Evolutionary conservation across 805 yeast species (phyloP), one percentile per base, ranked within the genome.

Genomic region (Blastobotrys attinorum): DNA sequence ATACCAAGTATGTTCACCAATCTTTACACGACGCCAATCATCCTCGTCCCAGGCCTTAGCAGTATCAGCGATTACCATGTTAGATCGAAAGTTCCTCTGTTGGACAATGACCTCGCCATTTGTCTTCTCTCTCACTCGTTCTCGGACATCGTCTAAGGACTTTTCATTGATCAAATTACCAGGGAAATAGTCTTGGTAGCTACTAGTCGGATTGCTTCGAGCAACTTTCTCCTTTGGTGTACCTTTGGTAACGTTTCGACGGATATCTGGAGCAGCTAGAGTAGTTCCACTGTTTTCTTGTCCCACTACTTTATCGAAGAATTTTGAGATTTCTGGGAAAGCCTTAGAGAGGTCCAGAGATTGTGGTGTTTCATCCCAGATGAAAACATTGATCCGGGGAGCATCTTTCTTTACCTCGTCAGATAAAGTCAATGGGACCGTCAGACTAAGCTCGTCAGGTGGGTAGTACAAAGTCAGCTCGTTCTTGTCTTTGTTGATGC

Each of bases 21-120:
- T 47, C 17, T 33, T 20, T 20, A 62, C 37, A 15, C 32, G 27
- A n/a, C 49, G 45, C 64, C 64, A 63, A 40, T 54, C 60, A 39
- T 63, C 66, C 36, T 61, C 66, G 22, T 51, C 57, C 55, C 55
- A 63, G 11, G 66, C 54, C 44, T 55, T 57, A n/a, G 48, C 55
- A 3, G 60, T 56, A 15, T 47, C 50, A 11, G 40, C 37, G 7
- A 61, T 44, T 5, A 60, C 55, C 22, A 63, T 29, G 42, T 63
- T 63, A 34, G 64, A 61, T 10, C 66, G 45, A 45, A 63, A 62
- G 46, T 61, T 60, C 20, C 52, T 44, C 11, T 48, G 42, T 8
- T 35, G 25, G n/a, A 59, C 36, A 5, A 17, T 37, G 6, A 50
- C 54, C 10, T 46, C 51, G 3, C 53, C 54, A 11, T 48, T 40